phyloP scores from a whole-genome alignment of 2,329 filamentous ascomycete species.

The Chalaropsis ovoidea region DNA sequence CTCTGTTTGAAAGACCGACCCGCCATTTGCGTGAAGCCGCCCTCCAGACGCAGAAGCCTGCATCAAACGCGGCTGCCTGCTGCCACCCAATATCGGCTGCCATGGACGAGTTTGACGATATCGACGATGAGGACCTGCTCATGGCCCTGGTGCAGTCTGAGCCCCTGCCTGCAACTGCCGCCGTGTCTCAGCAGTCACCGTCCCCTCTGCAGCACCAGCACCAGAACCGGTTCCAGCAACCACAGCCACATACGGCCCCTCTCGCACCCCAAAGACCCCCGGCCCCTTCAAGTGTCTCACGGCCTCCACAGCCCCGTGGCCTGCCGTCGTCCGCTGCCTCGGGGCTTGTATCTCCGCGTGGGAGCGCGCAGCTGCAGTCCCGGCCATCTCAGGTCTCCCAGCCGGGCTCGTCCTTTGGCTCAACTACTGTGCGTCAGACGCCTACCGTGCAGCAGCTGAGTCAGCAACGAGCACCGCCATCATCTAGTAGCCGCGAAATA shows the following conservation, averaged over 20 bases:
- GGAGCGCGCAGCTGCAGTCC: background rate
- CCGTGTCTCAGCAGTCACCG: background rate
- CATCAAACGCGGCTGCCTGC: background rate
- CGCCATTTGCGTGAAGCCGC: background rate
- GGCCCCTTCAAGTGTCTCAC: background rate
- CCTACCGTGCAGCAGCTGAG: conserved; percentile 18
- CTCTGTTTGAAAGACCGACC: background rate
- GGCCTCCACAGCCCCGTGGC: conserved; percentile 11
- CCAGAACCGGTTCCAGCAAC: conserved; percentile 12
- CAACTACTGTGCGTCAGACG: conserved; percentile 19
- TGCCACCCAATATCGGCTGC: background rate
- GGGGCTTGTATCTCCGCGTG: background rate
- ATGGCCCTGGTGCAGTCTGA: conserved; percentile 37
- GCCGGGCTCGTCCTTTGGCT: background rate
- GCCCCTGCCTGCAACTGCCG: background rate
- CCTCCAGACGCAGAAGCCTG: background rate
- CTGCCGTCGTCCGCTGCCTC: background rate
- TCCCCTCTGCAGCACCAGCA: background rate
- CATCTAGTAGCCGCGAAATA: conserved; percentile 19
- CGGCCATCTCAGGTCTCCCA: background rate
- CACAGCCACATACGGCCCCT: background rate
- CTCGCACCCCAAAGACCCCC: conserved; percentile 2
- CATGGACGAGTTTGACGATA: conserved; percentile 39
- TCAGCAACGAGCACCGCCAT: background rate
- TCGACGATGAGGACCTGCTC: conserved; percentile 57